Evolutionary conservation across 805 yeast species (phyloP).

Genomic region (Grigorovia humatica): DNA sequence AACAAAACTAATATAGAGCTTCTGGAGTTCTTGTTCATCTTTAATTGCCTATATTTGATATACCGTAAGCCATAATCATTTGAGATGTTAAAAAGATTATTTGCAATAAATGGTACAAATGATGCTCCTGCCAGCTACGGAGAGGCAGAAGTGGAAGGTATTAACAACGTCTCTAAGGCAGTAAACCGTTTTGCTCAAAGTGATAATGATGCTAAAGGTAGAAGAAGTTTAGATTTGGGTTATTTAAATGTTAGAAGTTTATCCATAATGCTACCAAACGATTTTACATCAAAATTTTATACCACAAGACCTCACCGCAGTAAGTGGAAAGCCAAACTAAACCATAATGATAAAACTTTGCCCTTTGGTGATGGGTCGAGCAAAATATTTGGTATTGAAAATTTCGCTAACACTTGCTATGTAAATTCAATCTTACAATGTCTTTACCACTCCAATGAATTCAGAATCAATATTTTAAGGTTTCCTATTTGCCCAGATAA

Average conservation of each 20-base stretch:
- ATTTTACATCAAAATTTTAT: too few relatives aligned
- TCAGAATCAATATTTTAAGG: constrained; percentile 46
- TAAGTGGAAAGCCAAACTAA: not conserved
- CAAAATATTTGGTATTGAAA: constrained; percentile 74
- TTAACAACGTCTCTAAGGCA: too few relatives aligned
- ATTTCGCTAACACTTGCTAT: constrained; percentile 86
- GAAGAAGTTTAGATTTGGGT: not conserved
- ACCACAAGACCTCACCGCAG: not conserved
- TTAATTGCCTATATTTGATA: too few relatives aligned
- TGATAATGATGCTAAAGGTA: not conserved
- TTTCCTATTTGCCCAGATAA: constrained; percentile 36
- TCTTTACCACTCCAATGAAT: constrained; percentile 60
- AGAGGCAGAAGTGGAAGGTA: not conserved
- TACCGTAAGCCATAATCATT: not conserved
- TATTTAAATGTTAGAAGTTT: not conserved
- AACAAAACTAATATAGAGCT: too few relatives aligned
- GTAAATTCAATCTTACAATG: constrained; percentile 89
- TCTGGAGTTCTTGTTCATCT: not conserved
- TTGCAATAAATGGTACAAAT: not conserved
- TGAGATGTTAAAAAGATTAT: not conserved
- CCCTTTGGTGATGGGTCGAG: constrained; percentile 61
- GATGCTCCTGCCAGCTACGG: not conserved
- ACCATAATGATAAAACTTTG: constrained; percentile 9
- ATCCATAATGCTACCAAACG: not conserved
- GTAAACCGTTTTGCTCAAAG: not conserved